Base-by-base conservation (phyloP, 768 basidiomycete genomes). In the Boletales sp. region DNA sequence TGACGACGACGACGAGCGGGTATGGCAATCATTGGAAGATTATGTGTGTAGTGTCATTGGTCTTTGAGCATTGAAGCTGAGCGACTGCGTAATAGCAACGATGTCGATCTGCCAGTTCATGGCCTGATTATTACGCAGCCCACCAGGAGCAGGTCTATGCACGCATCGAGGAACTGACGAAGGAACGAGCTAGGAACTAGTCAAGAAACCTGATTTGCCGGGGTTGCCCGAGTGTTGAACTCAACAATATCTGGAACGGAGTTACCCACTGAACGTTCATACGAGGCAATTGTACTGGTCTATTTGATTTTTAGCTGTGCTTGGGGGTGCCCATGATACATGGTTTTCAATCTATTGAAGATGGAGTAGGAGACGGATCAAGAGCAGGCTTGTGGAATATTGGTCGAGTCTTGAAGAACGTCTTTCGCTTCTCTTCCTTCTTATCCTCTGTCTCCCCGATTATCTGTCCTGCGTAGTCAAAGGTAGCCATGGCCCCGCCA, bases 321-420 rank as follows among this genome's bases (percentile, higher is more conserved):
- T 47, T 53, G 51, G 38, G 18, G 48, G 43, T 34, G 13, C 24
- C 24, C 24, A 27, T 27, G 47, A 37, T 54, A 60, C 47, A 54
- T 47, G 36, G 2, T 40, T 31, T 40, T 57, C 54, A 64, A 48
- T 60, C 54, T 42, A 53, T 51, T 47, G 56, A 50, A 31, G 65
- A 51, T 34, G 52, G 32, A 34, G 34, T 21, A 31, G 62, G 30
- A 38, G 59, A 44, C 1, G 57, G 36, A 24, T 62, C 51, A 32
- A 52, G 57, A 43, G 34, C 30, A 12, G 59, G 58, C 32, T 67
- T 63, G 47, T 64, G 63, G 40, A 72, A 67, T 56, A 75, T 71
- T 29, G 73, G 74, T 41, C 67, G 66, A 54, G 83, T 77, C 70
- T 94, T 95, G 78, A 95, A 95, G 72, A 97, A 95, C 36, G 73